Conservation (phyloP, 2,329 filamentous ascomycete species). For the Ustulina deusta region DNA sequence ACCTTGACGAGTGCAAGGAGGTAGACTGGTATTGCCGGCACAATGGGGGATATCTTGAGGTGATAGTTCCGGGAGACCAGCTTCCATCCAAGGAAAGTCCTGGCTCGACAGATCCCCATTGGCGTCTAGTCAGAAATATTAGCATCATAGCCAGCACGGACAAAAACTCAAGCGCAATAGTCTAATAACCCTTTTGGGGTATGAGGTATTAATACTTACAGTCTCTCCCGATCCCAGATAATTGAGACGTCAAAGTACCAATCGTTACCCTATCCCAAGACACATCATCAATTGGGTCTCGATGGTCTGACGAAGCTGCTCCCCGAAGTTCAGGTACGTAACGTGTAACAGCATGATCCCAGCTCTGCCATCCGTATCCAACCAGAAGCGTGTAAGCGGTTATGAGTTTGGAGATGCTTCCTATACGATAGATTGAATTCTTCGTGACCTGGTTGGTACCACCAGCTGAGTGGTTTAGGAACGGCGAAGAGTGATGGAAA, state of each 20-base stretch:
- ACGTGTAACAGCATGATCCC: constrained; percentile 24
- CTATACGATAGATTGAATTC: constrained; percentile 31
- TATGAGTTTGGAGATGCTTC: constrained; percentile 35
- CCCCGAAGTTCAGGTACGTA: constrained; percentile 24
- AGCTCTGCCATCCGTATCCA: constrained; percentile 25
- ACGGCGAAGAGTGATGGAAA: constrained; percentile 30
- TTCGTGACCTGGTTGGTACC: constrained; percentile 18
- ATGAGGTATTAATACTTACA: constrained; percentile 12
- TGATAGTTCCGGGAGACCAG: constrained; percentile 24
- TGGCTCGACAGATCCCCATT: constrained; percentile 22
- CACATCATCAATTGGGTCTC: constrained; percentile 13
- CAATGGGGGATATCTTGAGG: constrained; percentile 22
- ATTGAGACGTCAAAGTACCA: constrained; percentile 25
- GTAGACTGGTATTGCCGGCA: not conserved
- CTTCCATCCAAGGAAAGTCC: constrained; percentile 21
- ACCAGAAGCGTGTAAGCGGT: constrained; percentile 27
- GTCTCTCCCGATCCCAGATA: constrained; percentile 29
- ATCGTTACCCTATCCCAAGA: constrained; percentile 23
- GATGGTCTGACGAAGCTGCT: not conserved
- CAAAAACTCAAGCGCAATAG: not conserved
- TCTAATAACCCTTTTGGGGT: too few species aligned
- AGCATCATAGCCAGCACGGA: not conserved
- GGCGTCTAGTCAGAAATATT: constrained; percentile 12
- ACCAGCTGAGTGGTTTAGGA: constrained; percentile 21
- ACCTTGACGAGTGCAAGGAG: constrained; percentile 28